Base-by-base conservation (phyloP, 345 rosid species). In the Capsella bursapastoris region DNA sequence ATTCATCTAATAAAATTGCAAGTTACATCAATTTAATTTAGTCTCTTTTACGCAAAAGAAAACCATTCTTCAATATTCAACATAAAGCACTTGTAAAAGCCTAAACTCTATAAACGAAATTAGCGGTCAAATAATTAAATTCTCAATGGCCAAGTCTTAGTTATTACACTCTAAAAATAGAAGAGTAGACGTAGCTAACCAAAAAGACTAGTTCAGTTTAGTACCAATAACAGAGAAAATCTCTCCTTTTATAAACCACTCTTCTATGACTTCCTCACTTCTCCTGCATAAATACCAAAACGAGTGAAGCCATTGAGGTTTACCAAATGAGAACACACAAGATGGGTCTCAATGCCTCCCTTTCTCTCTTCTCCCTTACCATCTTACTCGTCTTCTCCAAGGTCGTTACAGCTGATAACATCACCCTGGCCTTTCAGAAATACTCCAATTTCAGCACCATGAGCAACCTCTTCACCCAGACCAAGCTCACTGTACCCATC, bases 401-500 rank as follows among this genome's bases (percentile, higher is more conserved):
- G 0, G n/a, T 68, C 32, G 71, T 62, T 27, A 65, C 63, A 8
- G 84, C 85, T 16, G 62, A 83, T 50, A 80, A 87, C 83, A 69
- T 89, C 77, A 84, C 85, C 43, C 57, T 7, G 6, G 64, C 78
- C 3, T 84, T 89, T 13, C 29, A 8, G 34, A 37, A 34, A 0
- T 79, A 80, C 81, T 75, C 87, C 12, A 66, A 85, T 0, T 89
- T 81, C 59, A 69, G 81, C 59, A 77, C 71, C 44, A 81, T 89
- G 75, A 82, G 70, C 12, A 73, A 71, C 52, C 80, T 80, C 32
- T 72, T 89, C n/a, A 67, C 44, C 18, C 62, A 73, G 49, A 80
- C 87, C 14, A 66, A 80, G 4, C 81, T 89, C 55, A 32, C 38
- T 16, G 37, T 12, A n/a, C 55, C 45, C 6, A 80, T 83, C 66